Base-by-base conservation (phyloP, 257 asterid genomes). In the Dorcoceras hygrometricum region DNA sequence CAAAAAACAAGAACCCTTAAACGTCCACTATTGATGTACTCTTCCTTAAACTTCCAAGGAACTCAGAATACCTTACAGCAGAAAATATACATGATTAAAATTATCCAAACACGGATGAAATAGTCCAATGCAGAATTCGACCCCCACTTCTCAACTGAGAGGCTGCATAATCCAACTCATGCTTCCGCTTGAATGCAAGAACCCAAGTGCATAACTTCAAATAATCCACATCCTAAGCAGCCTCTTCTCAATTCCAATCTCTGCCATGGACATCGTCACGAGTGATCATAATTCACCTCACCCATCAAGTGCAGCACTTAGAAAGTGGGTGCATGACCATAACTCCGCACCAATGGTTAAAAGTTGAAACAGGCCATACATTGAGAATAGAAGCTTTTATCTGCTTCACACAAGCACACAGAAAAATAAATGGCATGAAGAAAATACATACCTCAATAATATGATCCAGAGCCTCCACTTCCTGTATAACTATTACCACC, bases 401-500 rank as follows among this genome's bases (percentile, higher is more conserved):
- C 65, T 54, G 51, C 66, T 70, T 64, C 27, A 56, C 23, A 27
- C 62, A 56, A 28, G 51, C 62, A 36, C 51, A 36, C 60, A 68
- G 61, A 69, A 68, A 63, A 71, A 63, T 71, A 51, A 51, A 54
- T 25, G 31, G 8, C 14, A 12, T 4, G 29, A 46, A 16, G 54
- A 46, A 46, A 46, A 1, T 20, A 39, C 79, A 57, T 75, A 83
- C 94, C 96, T 92, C 76, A 92, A 77, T 89, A 89, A 73, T 92
- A 92, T 19, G 97, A 84, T 71, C 97, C 87, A 50, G 98, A 92
- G 73, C 90, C 83, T 75, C 90, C 75, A 62, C 94, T 81, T 50
- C 97, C 92, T 95, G 84, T 84, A 64, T 88, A 94, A 76, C 89
- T 81, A 63, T 78, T 78, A 59, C 99, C 88, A 72, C 96, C 85